These are phyloP conservation scores for Medicago ruthenica DNA, from an alignment of 306 rosid species.

Conservation along the genomic window DNA sequence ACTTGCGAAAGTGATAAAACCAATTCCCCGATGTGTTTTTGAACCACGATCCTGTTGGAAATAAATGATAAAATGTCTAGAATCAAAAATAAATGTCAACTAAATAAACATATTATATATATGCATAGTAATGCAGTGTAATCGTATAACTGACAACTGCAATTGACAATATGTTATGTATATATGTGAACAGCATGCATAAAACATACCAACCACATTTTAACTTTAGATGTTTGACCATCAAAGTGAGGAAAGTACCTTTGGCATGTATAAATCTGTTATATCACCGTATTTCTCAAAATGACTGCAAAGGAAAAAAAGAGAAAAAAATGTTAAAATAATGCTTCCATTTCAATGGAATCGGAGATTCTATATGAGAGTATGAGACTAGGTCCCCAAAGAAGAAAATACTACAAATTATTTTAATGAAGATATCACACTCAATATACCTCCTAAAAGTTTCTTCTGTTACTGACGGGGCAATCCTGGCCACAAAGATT, in stretches of 20 bases:
- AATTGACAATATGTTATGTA: background rate
- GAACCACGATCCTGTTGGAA: conserved; percentile 86
- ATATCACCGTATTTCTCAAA: conserved; percentile 99
- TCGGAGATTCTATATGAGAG: background rate
- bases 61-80: conserved; percentile 29
- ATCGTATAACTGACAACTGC: conserved; percentile 8
- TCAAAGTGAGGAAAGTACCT: conserved; percentile 59
- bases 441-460: conserved; percentile 74
- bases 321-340: conserved; percentile 17
- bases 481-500: conserved; percentile 94
- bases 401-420: conserved; percentile 2
- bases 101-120: background rate
- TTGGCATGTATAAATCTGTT: conserved; percentile 96
- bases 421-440: conserved; percentile 32
- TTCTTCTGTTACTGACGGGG: conserved; percentile 88
- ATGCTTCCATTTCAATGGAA: conserved; percentile 21
- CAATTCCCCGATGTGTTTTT: conserved; percentile 90
- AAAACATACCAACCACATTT: conserved; percentile 26
- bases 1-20: conserved; percentile 91
- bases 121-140: conserved; percentile 6
- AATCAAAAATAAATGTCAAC: conserved; percentile 8
- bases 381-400: background rate
- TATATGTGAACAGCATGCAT: background rate
- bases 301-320: conserved; percentile 62
- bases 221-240: conserved; percentile 16